Evolutionary conservation across 1,139 yeast species (phyloP), one percentile per base, ranked within the genome.

Genomic region (Suhomyces terraborum): DNA sequence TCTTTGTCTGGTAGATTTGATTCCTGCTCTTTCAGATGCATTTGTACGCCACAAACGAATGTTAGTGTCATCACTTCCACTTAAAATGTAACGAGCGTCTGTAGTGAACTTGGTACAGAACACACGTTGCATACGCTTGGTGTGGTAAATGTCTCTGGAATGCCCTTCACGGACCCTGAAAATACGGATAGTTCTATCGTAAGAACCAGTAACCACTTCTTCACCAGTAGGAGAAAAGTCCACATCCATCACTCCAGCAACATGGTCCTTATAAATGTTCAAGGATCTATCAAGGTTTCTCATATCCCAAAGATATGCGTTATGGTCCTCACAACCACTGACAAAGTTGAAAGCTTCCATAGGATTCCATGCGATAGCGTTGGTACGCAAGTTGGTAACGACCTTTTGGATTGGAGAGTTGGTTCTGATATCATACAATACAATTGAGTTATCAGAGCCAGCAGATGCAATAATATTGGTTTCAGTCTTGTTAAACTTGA

Each of bases 221-320:
- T 88, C 91, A 52, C 99, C 99, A 1, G 98, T 91, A 30, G 98
- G 98, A 9, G 95, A 81, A 59, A 88, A 93, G 62, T 94, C 98
- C 30, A 93, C 81, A 59, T 88, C 96, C 82, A 91, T 79, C 6
- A 94, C 94, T 0, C 98, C 97, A 28, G 96, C 87, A 30, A 93
- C 97, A 61, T 94, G 99, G 62, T 91, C 98, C 66, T 93, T 91
- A 66, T 79, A 88, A 12, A 93, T 88, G 53, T 89, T 91, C 35
- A 83, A 60, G 0, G 97, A 84, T 42, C 86, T 75, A 34, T 73
- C 73, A 76, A 94, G 73, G 58, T 89, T 87, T 58, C 99, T 77
- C 97, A 94, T 93, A 66, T 94, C 99, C 80, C 96, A 94, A 43
- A 86, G 77, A 61, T 94, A 94, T 8, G 85, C 84, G 59, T 94